Evolutionary conservation across 2,329 filamentous ascomycete genomes (phyloP).

Genomic region (Sarocladium brachiariae): DNA sequence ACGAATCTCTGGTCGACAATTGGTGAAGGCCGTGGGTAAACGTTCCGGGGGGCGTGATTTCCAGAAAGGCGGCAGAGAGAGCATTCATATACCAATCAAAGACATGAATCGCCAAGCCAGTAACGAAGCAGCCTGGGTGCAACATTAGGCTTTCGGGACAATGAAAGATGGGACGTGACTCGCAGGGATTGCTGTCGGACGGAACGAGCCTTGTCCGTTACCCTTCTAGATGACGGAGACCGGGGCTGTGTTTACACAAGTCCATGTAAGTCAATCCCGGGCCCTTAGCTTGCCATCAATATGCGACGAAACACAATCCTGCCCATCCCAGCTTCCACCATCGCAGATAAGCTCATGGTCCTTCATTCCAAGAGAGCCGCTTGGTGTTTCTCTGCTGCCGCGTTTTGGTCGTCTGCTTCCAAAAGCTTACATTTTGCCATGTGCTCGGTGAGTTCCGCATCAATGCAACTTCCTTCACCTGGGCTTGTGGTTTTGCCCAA

Average conservation of each 20-base stretch:
- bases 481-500: not conserved
- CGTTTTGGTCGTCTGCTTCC: not conserved
- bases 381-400: not conserved
- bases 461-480: not conserved
- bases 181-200: constrained; percentile 9
- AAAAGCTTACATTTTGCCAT: not conserved
- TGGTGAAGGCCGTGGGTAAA: constrained; percentile 7
- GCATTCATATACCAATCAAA: constrained; percentile 1
- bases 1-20: constrained; percentile 8
- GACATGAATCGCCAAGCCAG: not conserved
- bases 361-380: not conserved
- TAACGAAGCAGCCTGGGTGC: not conserved
- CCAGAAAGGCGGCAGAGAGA: not conserved
- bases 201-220: constrained; percentile 10
- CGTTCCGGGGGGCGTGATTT: not conserved
- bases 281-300: not conserved
- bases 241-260: constrained; percentile 2
- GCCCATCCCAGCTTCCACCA: not conserved
- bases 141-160: constrained; percentile 1
- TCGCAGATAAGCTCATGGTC: not conserved
- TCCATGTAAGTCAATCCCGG: not conserved
- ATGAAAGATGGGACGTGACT: not conserved
- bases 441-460: not conserved
- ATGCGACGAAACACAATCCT: not conserved
- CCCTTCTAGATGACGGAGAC: constrained; percentile 9